Evolutionary conservation across 2,329 filamentous ascomycete genomes (phyloP).

Genomic region (Diplodia seriata): DNA sequence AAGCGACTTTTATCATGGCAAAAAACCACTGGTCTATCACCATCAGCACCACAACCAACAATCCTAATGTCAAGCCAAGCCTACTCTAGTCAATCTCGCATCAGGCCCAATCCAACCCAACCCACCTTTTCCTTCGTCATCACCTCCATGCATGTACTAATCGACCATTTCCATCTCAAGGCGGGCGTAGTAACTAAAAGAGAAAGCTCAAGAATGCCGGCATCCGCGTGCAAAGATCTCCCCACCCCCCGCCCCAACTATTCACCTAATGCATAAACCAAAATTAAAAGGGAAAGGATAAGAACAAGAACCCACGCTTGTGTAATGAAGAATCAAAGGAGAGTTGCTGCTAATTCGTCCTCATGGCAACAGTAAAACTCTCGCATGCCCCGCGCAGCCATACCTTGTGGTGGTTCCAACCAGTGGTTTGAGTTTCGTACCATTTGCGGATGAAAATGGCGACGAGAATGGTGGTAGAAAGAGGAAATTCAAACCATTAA

Average conservation of each 20-base stretch:
- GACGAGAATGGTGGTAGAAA: not conserved
- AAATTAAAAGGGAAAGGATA: not conserved
- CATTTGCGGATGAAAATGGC: not conserved
- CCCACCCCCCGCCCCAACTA: not conserved
- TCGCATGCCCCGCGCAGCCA: conserved; percentile 10
- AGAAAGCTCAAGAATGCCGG: not conserved
- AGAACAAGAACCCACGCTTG: not conserved
- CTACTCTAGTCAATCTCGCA: not conserved
- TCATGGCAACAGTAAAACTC: not conserved
- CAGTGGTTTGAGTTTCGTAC: conserved; percentile 1
- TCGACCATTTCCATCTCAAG: not conserved
- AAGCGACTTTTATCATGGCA: conserved; percentile 13
- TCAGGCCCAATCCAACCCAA: not conserved
- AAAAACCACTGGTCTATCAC: conserved; percentile 14
- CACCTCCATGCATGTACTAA: not conserved
- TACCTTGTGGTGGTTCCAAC: conserved; percentile 7
- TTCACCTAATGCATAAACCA: not conserved
- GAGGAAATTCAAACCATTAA: not conserved
- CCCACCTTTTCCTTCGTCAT: not conserved
- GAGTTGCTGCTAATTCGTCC: not conserved
- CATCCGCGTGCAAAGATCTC: not conserved
- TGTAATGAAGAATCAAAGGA: not conserved
- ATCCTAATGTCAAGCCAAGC: not conserved
- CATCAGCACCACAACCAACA: conserved; percentile 4
- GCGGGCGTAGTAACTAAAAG: not conserved